These are phyloP conservation scores for Penicillium antarcticum DNA, from an alignment of 495 filamentous ascomycete genomes.

Conservation along the genomic window DNA sequence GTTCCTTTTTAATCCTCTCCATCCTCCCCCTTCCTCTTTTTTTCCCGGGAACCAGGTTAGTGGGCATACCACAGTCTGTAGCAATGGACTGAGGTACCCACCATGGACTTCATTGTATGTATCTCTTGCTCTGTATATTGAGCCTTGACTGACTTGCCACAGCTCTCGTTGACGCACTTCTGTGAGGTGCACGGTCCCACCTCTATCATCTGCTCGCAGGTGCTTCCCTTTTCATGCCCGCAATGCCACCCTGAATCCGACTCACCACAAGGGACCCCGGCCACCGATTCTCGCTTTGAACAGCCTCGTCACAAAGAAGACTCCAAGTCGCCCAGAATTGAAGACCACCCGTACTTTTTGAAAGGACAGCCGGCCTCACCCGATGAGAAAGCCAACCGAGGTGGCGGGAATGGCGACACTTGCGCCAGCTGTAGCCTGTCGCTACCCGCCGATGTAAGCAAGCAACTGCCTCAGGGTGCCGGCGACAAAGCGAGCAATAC, in stretches of 20 bases:
- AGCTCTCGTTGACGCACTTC: constrained; percentile 95
- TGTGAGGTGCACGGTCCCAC: constrained; percentile 95
- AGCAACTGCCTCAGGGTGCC: constrained; percentile 50
- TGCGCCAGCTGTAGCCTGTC: constrained; percentile 59
- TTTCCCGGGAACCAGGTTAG: constrained; percentile 15
- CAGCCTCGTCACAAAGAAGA: constrained; percentile 1
- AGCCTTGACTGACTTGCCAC: constrained; percentile 3
- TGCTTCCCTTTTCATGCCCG: constrained; percentile 70
- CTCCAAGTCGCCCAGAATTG: constrained; percentile 35
- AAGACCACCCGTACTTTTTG: constrained; percentile 45
- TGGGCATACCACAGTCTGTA: constrained; percentile 24
- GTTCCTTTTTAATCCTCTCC: background rate
- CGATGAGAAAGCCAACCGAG: constrained; percentile 30
- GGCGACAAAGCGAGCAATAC: constrained; percentile 49
- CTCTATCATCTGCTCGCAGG: constrained; percentile 92
- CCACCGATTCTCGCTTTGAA: constrained; percentile 25
- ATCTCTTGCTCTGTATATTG: background rate
- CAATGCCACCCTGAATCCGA: constrained; percentile 57
- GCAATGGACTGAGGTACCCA: constrained; percentile 33
- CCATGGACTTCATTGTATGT: constrained; percentile 52
- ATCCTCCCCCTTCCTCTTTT: constrained; percentile 1
- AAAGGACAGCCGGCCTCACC: constrained; percentile 31
- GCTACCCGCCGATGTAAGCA: constrained; percentile 52
- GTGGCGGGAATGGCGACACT: constrained; percentile 42
- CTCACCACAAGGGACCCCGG: constrained; percentile 32